Conservation (phyloP, 1,284 basidiomycete genomes). For the Taiwanofungus camphoratus region DNA sequence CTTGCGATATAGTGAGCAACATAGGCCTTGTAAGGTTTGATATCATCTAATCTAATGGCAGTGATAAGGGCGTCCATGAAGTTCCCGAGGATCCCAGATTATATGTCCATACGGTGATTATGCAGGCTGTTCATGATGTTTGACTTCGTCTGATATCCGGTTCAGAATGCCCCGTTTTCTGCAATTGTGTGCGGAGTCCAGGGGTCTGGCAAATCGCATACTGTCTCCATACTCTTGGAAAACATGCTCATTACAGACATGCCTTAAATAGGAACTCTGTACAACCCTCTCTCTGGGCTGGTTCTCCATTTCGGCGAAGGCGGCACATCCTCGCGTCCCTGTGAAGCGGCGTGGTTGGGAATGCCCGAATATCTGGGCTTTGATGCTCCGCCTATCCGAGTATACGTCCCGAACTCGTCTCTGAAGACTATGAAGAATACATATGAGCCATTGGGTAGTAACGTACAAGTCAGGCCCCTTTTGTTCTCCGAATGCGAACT, state of each 20-base stretch:
- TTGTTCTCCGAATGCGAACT: slow-evolving; percentile 27
- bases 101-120: slow-evolving; percentile 53
- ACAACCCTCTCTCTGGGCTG: slow-evolving; percentile 52
- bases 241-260: slow-evolving; percentile 55
- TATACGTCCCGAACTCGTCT: slow-evolving; percentile 47
- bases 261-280: slow-evolving; percentile 41
- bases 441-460: slow-evolving; percentile 23
- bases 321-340: slow-evolving; percentile 48
- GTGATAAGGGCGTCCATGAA: slow-evolving; percentile 27
- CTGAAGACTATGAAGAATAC: slow-evolving; percentile 21
- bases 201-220: slow-evolving; percentile 70
- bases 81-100: slow-evolving; percentile 39
- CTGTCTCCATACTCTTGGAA: slow-evolving; percentile 59
- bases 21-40: not conserved
- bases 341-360: slow-evolving; percentile 61
- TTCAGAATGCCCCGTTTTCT: slow-evolving; percentile 32
- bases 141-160: not conserved
- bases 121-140: not conserved
- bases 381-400: slow-evolving; percentile 42
- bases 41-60: slow-evolving; percentile 13
- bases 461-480: slow-evolving; percentile 26
- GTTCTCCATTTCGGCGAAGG: slow-evolving; percentile 68
- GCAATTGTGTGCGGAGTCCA: slow-evolving; percentile 29
- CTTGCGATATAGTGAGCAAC: not conserved
- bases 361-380: slow-evolving; percentile 25